Evolutionary conservation across 768 basidiomycete species (phyloP).

Genomic region (Plicaturopsis crispa): DNA sequence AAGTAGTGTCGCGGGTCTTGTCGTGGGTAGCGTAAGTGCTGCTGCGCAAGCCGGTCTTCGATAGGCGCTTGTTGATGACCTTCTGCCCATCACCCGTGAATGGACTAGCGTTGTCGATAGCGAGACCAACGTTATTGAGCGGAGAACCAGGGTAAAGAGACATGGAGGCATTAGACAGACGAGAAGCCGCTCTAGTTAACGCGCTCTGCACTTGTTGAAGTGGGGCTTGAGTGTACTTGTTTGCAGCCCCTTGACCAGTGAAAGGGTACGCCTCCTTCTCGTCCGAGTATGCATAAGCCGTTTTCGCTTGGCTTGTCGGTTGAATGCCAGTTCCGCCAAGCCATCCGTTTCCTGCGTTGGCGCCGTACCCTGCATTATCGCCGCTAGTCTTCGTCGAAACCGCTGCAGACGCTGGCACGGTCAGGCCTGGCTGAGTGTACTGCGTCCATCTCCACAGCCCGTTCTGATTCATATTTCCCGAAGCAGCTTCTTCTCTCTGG

Average conservation of each 20-base stretch:
- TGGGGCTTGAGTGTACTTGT: conserved; percentile 18
- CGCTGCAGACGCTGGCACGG: conserved; percentile 16
- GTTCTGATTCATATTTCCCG: conserved; percentile 22
- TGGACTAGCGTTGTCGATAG: conserved; percentile 25
- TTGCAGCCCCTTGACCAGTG: conserved; percentile 17
- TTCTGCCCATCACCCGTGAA: conserved; percentile 34
- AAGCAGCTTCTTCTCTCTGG: too few relatives aligned
- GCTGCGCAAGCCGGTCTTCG: conserved; percentile 14
- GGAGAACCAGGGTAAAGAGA: conserved; percentile 43
- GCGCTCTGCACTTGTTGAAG: conserved; percentile 35
- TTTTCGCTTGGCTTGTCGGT: too few relatives aligned
- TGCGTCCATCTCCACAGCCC: conserved; percentile 52
- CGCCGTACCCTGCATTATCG: conserved; percentile 4
- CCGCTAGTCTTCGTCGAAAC: conserved; percentile 17
- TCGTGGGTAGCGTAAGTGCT: conserved; percentile 13
- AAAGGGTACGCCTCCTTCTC: conserved; percentile 17
- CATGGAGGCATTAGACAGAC: conserved; percentile 34
- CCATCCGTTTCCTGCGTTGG: too few relatives aligned
- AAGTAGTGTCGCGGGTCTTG: conserved; percentile 18
- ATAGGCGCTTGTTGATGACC: conserved; percentile 8
- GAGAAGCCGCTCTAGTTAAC: conserved; percentile 29
- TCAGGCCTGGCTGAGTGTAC: conserved; percentile 34
- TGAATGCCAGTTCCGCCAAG: too few relatives aligned
- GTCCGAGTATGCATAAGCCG: too few relatives aligned
- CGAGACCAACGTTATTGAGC: conserved; percentile 25